Evolutionary conservation across 1,284 basidiomycete species (phyloP), one percentile per base, ranked within the genome.

Genomic region (Trametes hirsuta): DNA sequence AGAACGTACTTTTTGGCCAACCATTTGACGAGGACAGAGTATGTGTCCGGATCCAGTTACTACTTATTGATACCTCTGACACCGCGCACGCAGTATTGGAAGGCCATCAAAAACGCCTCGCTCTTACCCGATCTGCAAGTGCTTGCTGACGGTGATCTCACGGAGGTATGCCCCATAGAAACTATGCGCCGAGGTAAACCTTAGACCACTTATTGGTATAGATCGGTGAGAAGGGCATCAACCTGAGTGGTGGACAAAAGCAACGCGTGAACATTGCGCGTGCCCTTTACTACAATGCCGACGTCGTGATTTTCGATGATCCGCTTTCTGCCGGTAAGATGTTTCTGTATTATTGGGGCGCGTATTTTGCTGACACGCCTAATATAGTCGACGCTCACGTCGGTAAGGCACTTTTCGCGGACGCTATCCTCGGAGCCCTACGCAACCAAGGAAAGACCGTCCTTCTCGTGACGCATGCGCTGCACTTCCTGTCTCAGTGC

Each of bases 101-200:
- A 77, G 40, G 85, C 84, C 11, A 77, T 93, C 41, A 79, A 84
- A 63, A 78, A 84, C 48, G 80, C 89, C 0, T 88, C 81, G 45
- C 79, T 94, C 8, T 65, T 88, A 5, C 79, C 85, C 0, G 91
- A 93, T 72, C 73, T 93, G n/a, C 83, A 87, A 56, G 77, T 90
- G 25, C 77, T 94, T 1, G 84, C 89, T 0, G 85, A 88, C 68
- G 90, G 90, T 9, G 91, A 93, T 71, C 69, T 90, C 63, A 93
- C 91, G 0, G 89, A 88, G 74, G 83, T 83, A 69, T 18, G 34
- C 15, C 24, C 10, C 10, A 46, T 46, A 25, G 5, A 3, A 6
- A 6, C 4, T 18, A 40, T 40, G 39, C 39, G 3, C 14, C 4
- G 8, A 30, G 18, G 8, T 30, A 30, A 5, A 12, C 11, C 39